Evolutionary conservation across 345 rosid species (phyloP).

Genomic region (Passiflora organensis): DNA sequence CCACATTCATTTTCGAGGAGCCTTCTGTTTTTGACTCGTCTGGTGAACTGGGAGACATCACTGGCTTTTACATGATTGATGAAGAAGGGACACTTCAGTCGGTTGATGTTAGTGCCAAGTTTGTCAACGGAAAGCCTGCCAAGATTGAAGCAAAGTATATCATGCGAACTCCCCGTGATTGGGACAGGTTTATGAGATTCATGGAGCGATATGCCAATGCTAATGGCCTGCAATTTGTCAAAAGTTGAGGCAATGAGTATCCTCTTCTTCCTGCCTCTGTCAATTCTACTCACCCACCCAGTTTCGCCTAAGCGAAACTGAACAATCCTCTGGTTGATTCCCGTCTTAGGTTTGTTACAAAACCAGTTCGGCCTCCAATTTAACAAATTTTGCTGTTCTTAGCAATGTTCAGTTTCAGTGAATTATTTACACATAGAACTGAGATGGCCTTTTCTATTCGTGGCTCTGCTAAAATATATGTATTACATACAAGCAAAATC

Average conservation of each 20-base stretch:
- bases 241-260: constrained; percentile 48
- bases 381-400: constrained; percentile 19
- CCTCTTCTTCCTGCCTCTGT: no score
- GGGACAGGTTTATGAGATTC: constrained; percentile 98
- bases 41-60: constrained; percentile 83
- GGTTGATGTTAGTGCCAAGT: constrained; percentile 86
- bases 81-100: constrained; percentile 95
- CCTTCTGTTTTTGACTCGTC: constrained; percentile 90
- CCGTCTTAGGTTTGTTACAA: constrained; percentile 12
- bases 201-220: constrained; percentile 88
- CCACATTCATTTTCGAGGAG: constrained; percentile 68
- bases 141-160: constrained; percentile 77
- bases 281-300: constrained; percentile 1
- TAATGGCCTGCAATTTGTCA: constrained; percentile 79
- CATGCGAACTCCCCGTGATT: constrained; percentile 74
- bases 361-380: constrained; percentile 1
- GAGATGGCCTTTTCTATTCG: no score
- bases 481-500: no score
- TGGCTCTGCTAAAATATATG: no score
- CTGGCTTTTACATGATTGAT: constrained; percentile 93
- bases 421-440: background rate
- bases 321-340: constrained; percentile 12
- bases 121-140: constrained; percentile 82
- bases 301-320: constrained; percentile 3
- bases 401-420: background rate